Percentiles rank a stretch among this genome's conserved stretches.
Conservation (phyloP, 2,329 filamentous ascomycete genomes). For the Calonectria multiphialidica region DNA sequence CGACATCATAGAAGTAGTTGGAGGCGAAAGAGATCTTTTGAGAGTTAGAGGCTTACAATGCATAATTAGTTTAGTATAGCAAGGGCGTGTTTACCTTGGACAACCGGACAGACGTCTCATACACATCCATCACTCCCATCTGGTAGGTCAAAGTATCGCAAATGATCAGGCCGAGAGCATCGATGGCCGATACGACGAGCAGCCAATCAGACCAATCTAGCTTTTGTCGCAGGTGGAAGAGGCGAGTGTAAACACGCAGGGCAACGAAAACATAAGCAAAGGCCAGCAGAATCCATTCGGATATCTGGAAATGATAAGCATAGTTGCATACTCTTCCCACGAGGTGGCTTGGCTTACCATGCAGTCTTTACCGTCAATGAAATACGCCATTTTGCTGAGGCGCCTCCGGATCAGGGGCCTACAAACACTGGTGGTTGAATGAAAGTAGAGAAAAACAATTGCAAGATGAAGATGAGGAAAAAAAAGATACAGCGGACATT, state of each 20-base stretch:
- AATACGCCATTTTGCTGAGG: constrained; percentile 31
- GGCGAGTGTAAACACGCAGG: constrained; percentile 48
- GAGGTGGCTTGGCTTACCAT: constrained; percentile 29
- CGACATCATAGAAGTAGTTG: constrained; percentile 53
- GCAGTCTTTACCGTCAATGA: constrained; percentile 38
- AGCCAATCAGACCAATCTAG: constrained; percentile 46
- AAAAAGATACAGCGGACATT: not conserved
- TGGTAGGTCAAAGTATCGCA: constrained; percentile 49
- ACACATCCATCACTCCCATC: constrained; percentile 47
- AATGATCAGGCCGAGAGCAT: constrained; percentile 49
- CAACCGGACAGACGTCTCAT: constrained; percentile 43
- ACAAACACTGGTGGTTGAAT: not conserved
- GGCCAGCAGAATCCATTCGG: constrained; percentile 49
- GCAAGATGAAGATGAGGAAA: not conserved
- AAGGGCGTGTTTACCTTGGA: constrained; percentile 41
- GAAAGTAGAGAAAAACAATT: not conserved
- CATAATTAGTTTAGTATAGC: accelerated
- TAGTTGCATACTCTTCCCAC: not conserved
- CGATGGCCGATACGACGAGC: constrained; percentile 43
- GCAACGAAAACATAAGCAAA: constrained; percentile 43
- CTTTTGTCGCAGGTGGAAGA: constrained; percentile 46
- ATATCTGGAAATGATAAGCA: constrained; percentile 39
- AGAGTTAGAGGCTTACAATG: not conserved
- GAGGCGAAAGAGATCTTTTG: constrained; percentile 49
- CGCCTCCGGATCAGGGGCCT: not conserved